Conservation (phyloP, 2,329 filamentous ascomycete species). For the Ascochyta koolunga region DNA sequence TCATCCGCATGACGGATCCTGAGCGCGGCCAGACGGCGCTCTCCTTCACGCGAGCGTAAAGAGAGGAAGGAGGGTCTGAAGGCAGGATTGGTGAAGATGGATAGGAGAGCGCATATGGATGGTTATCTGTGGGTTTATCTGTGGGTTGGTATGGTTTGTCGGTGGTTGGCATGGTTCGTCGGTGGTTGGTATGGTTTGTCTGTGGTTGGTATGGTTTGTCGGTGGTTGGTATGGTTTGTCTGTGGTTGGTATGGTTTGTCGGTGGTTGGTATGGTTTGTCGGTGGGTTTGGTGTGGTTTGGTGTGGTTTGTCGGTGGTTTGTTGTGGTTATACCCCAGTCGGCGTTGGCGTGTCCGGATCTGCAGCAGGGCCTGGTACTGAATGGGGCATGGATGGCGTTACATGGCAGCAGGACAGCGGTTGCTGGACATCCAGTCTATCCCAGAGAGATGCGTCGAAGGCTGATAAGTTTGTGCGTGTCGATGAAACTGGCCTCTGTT, state of each 20-base stretch:
- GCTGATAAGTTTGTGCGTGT: background rate
- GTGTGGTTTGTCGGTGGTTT: too few relatives aligned
- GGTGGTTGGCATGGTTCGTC: too few relatives aligned
- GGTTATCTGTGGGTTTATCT: slow-evolving; percentile 6
- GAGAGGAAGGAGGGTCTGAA: background rate
- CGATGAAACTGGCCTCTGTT: background rate
- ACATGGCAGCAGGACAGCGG: background rate
- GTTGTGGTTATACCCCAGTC: slow-evolving; percentile 28
- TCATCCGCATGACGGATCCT: slow-evolving; percentile 70
- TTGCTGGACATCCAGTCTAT: too few relatives aligned
- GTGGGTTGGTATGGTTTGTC: too few relatives aligned
- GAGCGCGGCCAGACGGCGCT: slow-evolving; percentile 58
- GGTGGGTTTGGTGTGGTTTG: too few relatives aligned
- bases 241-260: too few relatives aligned
- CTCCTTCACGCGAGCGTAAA: slow-evolving; percentile 25
- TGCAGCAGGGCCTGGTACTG: slow-evolving; percentile 1
- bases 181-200: too few relatives aligned
- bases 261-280: too few relatives aligned
- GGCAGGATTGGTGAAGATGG: background rate
- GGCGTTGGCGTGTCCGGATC: slow-evolving; percentile 17
- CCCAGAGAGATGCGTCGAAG: too few relatives aligned
- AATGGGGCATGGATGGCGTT: background rate
- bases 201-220: too few relatives aligned
- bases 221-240: too few relatives aligned
- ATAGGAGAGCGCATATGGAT: background rate